Conservation (phyloP, 768 basidiomycete genomes). For the Macrocybe gigantea region DNA sequence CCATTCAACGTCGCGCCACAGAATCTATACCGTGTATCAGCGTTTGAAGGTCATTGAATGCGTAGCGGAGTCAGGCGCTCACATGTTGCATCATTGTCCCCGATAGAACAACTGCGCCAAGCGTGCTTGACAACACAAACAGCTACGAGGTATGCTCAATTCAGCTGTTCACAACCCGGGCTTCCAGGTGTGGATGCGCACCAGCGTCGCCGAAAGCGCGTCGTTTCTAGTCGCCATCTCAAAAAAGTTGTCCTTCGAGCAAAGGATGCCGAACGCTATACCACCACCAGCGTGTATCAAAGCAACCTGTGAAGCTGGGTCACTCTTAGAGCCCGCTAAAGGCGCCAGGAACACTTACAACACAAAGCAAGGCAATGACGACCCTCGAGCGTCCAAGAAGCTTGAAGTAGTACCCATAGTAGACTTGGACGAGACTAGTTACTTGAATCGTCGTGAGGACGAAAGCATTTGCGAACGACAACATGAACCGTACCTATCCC, state of each 20-base stretch:
- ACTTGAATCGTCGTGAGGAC: neutral
- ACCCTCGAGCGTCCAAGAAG: neutral
- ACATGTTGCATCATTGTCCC: slow-evolving; percentile 1
- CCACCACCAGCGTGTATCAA: neutral
- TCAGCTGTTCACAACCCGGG: neutral
- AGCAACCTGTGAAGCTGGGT: neutral
- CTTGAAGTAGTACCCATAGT: neutral
- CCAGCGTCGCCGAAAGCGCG: neutral
- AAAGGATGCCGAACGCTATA: neutral
- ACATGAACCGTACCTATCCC: neutral
- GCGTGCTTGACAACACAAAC: neutral
- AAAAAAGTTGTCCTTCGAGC: neutral
- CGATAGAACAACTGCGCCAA: neutral
- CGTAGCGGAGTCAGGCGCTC: neutral
- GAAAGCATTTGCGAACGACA: too few species aligned
- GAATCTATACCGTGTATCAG: neutral
- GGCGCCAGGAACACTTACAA: neutral
- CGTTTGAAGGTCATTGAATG: neutral
- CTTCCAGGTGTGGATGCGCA: too few species aligned
- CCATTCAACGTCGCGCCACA: neutral
- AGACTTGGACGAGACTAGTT: slow-evolving; percentile 1
- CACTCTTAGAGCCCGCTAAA: too few species aligned
- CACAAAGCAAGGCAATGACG: neutral
- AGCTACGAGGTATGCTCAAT: neutral
- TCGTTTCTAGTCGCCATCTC: neutral